These are phyloP conservation scores for Mycena leptocephala DNA, from an alignment of 768 basidiomycete genomes.

Conservation along the genomic window DNA sequence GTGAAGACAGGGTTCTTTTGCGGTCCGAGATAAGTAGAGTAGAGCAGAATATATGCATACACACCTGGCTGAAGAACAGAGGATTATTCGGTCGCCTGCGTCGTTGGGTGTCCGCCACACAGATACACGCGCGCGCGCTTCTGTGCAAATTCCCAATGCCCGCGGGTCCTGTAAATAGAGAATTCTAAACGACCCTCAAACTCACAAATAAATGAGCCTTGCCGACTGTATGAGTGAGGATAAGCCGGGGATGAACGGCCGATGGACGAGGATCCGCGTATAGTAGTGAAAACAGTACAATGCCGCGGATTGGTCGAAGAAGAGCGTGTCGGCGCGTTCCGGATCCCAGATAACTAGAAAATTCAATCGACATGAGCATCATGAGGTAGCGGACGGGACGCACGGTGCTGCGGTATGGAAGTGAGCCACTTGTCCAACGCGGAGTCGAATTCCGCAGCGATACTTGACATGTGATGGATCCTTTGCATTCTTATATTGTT, in stretches of 20 bases:
- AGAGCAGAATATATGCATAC: background rate
- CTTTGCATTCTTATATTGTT: too few relatives aligned
- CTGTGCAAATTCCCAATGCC: constrained; percentile 7
- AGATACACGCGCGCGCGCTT: background rate
- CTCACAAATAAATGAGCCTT: background rate
- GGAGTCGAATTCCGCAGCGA: too few relatives aligned
- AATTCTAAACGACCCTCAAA: too few relatives aligned
- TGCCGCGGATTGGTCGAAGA: constrained; percentile 17
- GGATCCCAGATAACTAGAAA: too few relatives aligned
- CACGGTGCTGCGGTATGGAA: too few relatives aligned
- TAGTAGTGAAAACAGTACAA: constrained; percentile 18
- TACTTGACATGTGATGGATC: too few relatives aligned
- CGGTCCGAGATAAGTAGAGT: background rate
- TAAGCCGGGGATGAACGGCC: constrained; percentile 8
- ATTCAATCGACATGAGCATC: too few relatives aligned
- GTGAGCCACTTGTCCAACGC: too few relatives aligned
- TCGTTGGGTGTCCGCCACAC: background rate
- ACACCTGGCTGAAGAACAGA: constrained; percentile 17
- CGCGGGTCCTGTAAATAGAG: background rate
- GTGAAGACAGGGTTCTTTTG: constrained; percentile 16
- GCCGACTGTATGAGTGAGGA: background rate
- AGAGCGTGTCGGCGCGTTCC: background rate
- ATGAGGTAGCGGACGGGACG: too few relatives aligned
- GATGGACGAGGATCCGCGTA: constrained; percentile 10
- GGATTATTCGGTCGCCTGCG: background rate